Conservation (phyloP, 1,284 basidiomycete genomes). For the Ganoderma boninense region DNA sequence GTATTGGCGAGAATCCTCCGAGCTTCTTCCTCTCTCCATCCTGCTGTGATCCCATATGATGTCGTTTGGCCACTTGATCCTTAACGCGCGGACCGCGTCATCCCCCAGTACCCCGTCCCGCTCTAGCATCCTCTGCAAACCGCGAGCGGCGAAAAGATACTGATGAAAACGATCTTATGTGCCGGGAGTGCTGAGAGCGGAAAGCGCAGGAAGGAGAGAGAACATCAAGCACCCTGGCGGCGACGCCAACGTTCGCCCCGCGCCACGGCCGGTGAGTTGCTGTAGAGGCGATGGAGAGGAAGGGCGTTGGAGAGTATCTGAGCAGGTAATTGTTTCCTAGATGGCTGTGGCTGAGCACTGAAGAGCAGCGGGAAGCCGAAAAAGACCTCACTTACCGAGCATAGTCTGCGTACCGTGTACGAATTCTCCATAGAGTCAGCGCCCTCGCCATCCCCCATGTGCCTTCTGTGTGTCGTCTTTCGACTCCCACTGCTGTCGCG, state of each 20-base stretch:
- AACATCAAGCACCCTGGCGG: constrained; percentile 91
- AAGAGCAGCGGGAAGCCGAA: neutral
- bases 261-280: constrained; percentile 92
- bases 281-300: constrained; percentile 86
- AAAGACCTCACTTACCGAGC: constrained; percentile 86
- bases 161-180: constrained; percentile 89
- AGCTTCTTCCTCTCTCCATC: constrained; percentile 74
- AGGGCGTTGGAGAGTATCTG: constrained; percentile 75
- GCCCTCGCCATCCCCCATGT: constrained; percentile 78
- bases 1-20: constrained; percentile 95
- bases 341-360: constrained; percentile 1
- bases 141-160: constrained; percentile 90
- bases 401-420: constrained; percentile 96
- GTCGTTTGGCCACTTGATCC: constrained; percentile 99
- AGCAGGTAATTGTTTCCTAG: constrained; percentile 86
- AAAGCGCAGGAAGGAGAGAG: constrained; percentile 80
- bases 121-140: constrained; percentile 85
- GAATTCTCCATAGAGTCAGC: constrained; percentile 86
- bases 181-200: constrained; percentile 63
- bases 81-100: constrained; percentile 64
- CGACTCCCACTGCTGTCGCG: constrained; percentile 25
- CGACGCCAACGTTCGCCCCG: constrained; percentile 89
- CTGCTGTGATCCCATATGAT: constrained; percentile 79
- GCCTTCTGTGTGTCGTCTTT: constrained; percentile 23
- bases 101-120: constrained; percentile 57